Percentiles rank a stretch among this genome's conserved stretches.
These are phyloP conservation scores for Fulvia fulva DNA, from an alignment of 2,329 filamentous ascomycete genomes.

Conservation along the genomic window DNA sequence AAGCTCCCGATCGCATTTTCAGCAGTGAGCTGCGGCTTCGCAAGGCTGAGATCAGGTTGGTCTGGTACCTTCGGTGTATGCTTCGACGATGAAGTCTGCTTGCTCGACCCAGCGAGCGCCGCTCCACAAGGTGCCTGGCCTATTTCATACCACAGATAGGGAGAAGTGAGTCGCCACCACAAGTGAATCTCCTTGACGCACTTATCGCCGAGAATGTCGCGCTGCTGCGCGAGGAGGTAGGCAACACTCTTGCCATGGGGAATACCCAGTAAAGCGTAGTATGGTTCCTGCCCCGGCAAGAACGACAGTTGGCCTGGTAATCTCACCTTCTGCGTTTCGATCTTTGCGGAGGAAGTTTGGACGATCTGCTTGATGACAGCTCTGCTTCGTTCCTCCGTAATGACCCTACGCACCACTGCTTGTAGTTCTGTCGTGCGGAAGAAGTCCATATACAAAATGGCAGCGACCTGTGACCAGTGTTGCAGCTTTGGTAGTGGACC, in stretches of 20 bases:
- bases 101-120: neutral
- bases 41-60: neutral
- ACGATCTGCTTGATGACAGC: neutral
- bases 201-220: neutral
- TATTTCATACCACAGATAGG: neutral
- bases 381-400: neutral
- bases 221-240: conserved; percentile 13
- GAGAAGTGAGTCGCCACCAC: neutral
- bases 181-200: neutral
- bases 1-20: neutral
- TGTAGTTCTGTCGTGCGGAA: neutral
- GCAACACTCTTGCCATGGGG: conserved; percentile 14
- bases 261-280: conserved; percentile 10
- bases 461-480: neutral
- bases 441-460: neutral
- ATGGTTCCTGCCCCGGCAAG: neutral
- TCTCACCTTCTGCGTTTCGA: neutral
- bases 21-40: neutral
- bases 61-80: neutral
- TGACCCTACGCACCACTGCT: neutral
- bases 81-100: neutral
- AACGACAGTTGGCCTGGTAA: neutral
- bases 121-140: neutral
- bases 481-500: neutral
- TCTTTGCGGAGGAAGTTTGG: neutral